Evolutionary conservation across 192 early-diverging fungal genomes (phyloP), one percentile per base, ranked within the genome.

Genomic region (Kickxella alabastrina): DNA sequence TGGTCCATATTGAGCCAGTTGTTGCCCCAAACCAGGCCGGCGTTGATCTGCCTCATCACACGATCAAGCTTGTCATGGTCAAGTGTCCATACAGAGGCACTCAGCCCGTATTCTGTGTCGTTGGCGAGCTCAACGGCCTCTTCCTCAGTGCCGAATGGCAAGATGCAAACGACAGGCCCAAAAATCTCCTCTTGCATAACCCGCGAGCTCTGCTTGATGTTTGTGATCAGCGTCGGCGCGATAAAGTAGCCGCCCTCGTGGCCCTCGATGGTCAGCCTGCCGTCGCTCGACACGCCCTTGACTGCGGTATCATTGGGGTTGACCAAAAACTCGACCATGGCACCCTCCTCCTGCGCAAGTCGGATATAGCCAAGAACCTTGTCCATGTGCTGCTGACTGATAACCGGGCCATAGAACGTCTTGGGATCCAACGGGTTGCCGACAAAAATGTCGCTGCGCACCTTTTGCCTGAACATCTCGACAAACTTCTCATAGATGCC

Each of bases 171-270:
- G 5, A 93, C 92, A 5, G 90, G 91, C 10, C 89, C 89, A 75
- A 93, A 93, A 32, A 91, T 87, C 68, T 93, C 89, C 43, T 93
- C 88, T 41, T 81, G 65, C 29, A 83, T 70, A 18, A 88, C 67
- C 14, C 46, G 62, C 67, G 62, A 59, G 31, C 28, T 53, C 29
- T 83, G 78, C 23, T 71, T 71, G 17, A 62, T 35, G 26, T 35
- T 77, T 3, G 82, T 78, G 56, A 90, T 86, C 28, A 93, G 75
- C 15, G 89, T 90, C 9, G 91, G 91, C 24, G 82, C 68, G 34
- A 93, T 80, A 65, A 80, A 93, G 71, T 79, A 91, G 0, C 89
- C 91, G 55, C 82, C 66, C 24, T 81, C 64, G 22, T 84, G 69
- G 7, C 77, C 65, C 26, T 66, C 59, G n/a, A 69, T 59, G 4